Percentiles rank a stretch among this genome's conserved stretches.
Evolutionary conservation across 441 rosid genomes (phyloP).

Genomic region (Pelargonium fulgidum): DNA sequence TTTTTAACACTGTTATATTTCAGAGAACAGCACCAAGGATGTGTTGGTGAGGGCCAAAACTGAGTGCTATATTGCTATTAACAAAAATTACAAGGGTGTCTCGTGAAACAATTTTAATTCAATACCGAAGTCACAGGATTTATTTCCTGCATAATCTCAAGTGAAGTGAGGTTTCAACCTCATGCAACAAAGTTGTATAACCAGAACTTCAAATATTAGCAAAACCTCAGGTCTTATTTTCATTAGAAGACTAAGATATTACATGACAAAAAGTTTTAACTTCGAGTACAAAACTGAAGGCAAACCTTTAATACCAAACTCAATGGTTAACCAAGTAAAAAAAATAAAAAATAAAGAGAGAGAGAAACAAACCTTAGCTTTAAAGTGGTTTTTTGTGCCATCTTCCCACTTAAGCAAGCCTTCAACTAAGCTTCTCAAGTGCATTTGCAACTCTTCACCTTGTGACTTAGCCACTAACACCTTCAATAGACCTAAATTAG

Average conservation of each 20-base stretch:
- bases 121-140: no score
- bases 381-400: constrained; percentile 73
- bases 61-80: not conserved
- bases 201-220: not conserved
- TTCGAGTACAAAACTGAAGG: not conserved
- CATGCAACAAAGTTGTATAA: not conserved
- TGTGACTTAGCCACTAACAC: constrained; percentile 92
- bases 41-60: not conserved
- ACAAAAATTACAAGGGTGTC: not conserved
- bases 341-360: not conserved
- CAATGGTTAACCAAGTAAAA: not conserved
- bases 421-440: constrained; percentile 66
- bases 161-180: not conserved
- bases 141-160: no score
- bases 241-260: not conserved
- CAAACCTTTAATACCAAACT: not conserved
- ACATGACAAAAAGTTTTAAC: not conserved
- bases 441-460: constrained; percentile 63
- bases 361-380: constrained; percentile 61
- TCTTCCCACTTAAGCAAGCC: constrained; percentile 89
- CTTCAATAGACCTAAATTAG: constrained; percentile 79
- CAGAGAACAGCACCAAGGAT: not conserved
- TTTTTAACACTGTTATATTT: no score
- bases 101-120: no score
- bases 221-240: not conserved